These are phyloP conservation scores for Boletus rubropictus DNA, from an alignment of 768 basidiomycete genomes.

Conservation along the genomic window DNA sequence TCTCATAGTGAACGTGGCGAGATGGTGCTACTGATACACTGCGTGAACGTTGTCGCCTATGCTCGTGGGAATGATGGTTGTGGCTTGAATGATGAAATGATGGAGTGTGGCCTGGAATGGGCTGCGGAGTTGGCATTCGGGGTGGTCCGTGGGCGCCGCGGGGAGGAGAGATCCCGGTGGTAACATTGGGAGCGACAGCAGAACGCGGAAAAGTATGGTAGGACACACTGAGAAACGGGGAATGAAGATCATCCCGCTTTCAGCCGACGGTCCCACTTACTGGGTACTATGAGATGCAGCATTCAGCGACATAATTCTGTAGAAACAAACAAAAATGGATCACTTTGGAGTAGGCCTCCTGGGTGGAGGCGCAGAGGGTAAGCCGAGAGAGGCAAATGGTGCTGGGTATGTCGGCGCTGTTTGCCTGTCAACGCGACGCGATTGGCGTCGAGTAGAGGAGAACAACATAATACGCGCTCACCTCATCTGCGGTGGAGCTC, in stretches of 20 bases:
- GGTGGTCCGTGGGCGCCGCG: background rate
- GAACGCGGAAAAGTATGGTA: constrained; percentile 29
- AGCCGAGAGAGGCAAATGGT: constrained; percentile 19
- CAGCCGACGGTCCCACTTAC: constrained; percentile 21
- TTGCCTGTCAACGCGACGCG: constrained; percentile 12
- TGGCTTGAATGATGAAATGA: constrained; percentile 6
- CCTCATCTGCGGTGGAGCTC: constrained; percentile 14
- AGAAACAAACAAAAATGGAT: constrained; percentile 1
- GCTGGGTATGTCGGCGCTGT: constrained; percentile 8
- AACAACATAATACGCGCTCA: background rate
- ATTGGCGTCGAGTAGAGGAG: background rate
- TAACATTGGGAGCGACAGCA: background rate
- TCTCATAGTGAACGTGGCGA: constrained; percentile 25
- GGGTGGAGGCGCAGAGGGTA: constrained; percentile 13
- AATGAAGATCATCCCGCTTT: constrained; percentile 10
- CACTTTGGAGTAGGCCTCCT: constrained; percentile 20
- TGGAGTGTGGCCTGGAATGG: background rate
- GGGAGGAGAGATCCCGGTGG: background rate
- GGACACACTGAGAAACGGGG: constrained; percentile 14
- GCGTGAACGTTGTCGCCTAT: constrained; percentile 2
- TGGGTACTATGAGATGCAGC: constrained; percentile 10
- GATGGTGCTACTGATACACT: constrained; percentile 14
- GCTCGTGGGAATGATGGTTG: background rate
- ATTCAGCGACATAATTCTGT: constrained; percentile 4
- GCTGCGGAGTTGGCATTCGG: constrained; percentile 2